phyloP scores from a whole-genome alignment of 495 filamentous ascomycete genomes.

The Penicillium antarcticum region DNA sequence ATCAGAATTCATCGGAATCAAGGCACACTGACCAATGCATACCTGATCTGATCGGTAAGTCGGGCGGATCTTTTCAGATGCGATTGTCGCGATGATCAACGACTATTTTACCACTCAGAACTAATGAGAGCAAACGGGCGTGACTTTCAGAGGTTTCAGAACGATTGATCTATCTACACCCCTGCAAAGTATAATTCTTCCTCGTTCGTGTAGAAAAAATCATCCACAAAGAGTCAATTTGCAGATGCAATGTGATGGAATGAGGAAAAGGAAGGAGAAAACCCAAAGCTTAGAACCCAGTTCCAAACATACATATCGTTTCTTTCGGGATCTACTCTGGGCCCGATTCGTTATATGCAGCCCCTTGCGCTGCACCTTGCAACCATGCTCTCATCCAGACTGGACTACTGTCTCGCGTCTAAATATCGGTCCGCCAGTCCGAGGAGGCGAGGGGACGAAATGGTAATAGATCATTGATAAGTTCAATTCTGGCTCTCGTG shows the following conservation, averaged over 20 bases:
- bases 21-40: background rate
- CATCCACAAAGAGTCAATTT: background rate
- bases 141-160: background rate
- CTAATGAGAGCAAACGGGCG: background rate
- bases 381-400: conserved; percentile 7
- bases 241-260: background rate
- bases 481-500: background rate
- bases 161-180: conserved; percentile 2
- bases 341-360: conserved; percentile 10
- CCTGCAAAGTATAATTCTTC: background rate
- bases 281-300: background rate
- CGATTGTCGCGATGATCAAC: conserved; percentile 1
- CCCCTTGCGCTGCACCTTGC: conserved; percentile 24
- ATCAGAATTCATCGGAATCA: background rate
- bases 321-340: background rate
- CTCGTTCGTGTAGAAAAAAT: background rate
- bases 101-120: background rate
- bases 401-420: conserved; percentile 16
- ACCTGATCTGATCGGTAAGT: background rate
- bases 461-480: conserved; percentile 19
- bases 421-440: conserved; percentile 16
- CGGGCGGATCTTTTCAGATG: background rate
- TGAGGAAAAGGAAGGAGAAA: background rate
- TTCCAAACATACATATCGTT: background rate
- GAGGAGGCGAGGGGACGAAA: conserved; percentile 20